phyloP scores from a whole-genome alignment of 2,329 filamentous ascomycete species.

The Aspergillus oerlinghausenensis region DNA sequence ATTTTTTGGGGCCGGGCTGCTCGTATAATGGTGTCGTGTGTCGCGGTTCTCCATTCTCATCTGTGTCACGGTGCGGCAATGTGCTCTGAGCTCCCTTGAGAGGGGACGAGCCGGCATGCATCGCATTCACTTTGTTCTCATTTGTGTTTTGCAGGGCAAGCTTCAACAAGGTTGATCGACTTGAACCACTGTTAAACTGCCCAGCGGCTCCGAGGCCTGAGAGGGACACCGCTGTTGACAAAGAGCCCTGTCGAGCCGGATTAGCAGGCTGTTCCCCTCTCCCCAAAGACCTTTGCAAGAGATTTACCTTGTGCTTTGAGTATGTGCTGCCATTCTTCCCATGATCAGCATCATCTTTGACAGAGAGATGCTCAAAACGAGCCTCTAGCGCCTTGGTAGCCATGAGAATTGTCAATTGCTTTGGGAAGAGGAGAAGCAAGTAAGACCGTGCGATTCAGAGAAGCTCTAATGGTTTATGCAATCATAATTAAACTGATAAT shows the following conservation, averaged over 20 bases:
- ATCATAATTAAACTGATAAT: conserved; percentile 7
- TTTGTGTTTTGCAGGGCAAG: conserved; percentile 76
- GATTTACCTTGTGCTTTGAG: conserved; percentile 70
- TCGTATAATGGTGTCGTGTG: conserved; percentile 48
- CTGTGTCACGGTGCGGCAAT: conserved; percentile 40
- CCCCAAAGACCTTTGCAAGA: neutral
- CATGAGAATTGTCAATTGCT: conserved; percentile 42
- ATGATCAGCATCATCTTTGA: conserved; percentile 80
- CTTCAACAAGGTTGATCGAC: conserved; percentile 79
- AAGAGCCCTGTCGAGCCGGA: conserved; percentile 36
- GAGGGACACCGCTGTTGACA: conserved; percentile 44
- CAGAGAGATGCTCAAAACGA: conserved; percentile 83
- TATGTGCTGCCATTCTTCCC: conserved; percentile 53
- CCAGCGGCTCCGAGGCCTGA: conserved; percentile 45
- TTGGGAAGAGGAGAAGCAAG: conserved; percentile 6
- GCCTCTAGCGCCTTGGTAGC: conserved; percentile 74
- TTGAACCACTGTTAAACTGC: conserved; percentile 47
- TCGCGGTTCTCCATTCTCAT: conserved; percentile 40
- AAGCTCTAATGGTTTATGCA: conserved; percentile 1
- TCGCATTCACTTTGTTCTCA: conserved; percentile 51
- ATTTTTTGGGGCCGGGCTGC: conserved; percentile 56
- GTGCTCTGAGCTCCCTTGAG: conserved; percentile 54
- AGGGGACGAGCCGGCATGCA: conserved; percentile 56
- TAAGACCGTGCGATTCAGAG: conserved; percentile 4
- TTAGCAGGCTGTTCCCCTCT: conserved; percentile 14